phyloP scores from a whole-genome alignment of 2,329 filamentous ascomycete genomes.

The Diaporthe amygdali region DNA sequence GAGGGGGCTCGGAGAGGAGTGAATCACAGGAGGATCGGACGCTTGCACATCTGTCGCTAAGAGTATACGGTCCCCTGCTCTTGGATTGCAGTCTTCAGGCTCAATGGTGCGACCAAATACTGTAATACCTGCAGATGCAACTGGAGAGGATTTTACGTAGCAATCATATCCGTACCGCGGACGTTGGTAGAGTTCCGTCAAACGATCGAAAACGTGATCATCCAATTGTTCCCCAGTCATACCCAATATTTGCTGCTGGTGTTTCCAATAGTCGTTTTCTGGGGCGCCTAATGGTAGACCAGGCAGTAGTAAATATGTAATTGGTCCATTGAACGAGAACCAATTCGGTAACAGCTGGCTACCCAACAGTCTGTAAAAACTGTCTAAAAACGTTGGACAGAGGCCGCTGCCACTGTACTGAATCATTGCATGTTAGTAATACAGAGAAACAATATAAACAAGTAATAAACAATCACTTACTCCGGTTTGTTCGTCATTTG shows the following conservation, averaged over 20 bases:
- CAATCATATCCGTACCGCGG: neutral
- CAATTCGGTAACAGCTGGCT: neutral
- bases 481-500: neutral
- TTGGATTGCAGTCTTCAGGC: neutral
- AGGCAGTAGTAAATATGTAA: neutral
- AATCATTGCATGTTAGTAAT: neutral
- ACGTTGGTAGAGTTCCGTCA: neutral
- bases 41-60: neutral
- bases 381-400: neutral
- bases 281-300: neutral
- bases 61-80: neutral
- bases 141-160: neutral
- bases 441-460: accelerated
- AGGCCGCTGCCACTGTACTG: neutral
- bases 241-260: neutral
- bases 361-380: neutral
- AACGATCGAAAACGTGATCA: too few relatives aligned
- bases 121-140: neutral
- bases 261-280: neutral
- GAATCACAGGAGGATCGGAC: too few relatives aligned
- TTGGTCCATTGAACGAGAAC: neutral
- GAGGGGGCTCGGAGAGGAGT: too few relatives aligned
- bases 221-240: neutral
- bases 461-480: neutral
- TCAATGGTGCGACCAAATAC: neutral